Percentiles rank a stretch among this genome's conserved stretches.
These are phyloP conservation scores for Neoconidiobolus thromboides DNA, from an alignment of 371 early-diverging fungal species.

Conservation along the genomic window DNA sequence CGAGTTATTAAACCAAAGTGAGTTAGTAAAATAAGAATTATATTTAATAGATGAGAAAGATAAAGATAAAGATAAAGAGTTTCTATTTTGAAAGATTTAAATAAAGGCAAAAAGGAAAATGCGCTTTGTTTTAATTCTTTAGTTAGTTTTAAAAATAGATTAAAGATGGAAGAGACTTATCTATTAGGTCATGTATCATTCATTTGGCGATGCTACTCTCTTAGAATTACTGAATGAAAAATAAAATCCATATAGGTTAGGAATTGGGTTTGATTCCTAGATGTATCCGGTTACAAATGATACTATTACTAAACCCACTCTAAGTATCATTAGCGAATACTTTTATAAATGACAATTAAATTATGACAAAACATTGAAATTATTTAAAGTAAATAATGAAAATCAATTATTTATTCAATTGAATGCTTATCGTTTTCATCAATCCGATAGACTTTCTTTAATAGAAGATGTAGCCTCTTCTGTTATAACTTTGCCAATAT, in stretches of 20 bases:
- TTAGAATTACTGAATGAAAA: conserved; percentile 12
- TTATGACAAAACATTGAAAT: too few relatives aligned
- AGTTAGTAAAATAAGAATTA: background rate
- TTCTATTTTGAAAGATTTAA: background rate
- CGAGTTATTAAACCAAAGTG: background rate
- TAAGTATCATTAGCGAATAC: too few relatives aligned
- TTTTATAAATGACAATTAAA: too few relatives aligned
- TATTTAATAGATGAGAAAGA: background rate
- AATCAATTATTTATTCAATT: background rate
- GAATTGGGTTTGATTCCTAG: conserved; percentile 26
- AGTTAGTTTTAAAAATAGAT: conserved; percentile 11
- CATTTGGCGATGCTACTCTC: conserved; percentile 34
- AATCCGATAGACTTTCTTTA: conserved; percentile 3
- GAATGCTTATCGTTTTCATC: conserved; percentile 1
- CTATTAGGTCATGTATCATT: conserved; percentile 29
- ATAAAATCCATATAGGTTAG: conserved; percentile 14
- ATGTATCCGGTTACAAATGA: conserved; percentile 10
- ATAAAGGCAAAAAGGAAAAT: background rate
- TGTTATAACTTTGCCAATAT: too few relatives aligned
- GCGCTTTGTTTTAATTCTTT: background rate
- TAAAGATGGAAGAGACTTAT: conserved; percentile 19
- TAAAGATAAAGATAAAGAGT: background rate
- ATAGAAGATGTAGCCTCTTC: background rate
- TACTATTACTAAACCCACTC: conserved; percentile 9
- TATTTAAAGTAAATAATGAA: too few relatives aligned